These are phyloP conservation scores for Ceratocystis harringtonii DNA, from an alignment of 2,329 filamentous ascomycete genomes.

Conservation along the genomic window DNA sequence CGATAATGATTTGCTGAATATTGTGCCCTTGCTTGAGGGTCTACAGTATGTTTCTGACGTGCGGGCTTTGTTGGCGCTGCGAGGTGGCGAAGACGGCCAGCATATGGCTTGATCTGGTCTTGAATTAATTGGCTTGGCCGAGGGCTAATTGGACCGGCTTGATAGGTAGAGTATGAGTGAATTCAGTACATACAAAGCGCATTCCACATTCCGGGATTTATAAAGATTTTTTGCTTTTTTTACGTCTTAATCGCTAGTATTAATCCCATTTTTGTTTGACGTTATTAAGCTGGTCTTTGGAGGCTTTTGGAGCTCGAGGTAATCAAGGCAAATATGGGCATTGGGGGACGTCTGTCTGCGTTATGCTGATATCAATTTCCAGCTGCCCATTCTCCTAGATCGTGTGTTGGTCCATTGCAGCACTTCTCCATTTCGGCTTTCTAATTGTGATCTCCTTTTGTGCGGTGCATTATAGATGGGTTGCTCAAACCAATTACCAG, in stretches of 20 bases:
- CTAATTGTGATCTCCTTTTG: no score
- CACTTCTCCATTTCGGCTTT: no score
- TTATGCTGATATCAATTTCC: no score
- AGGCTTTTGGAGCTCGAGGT: not conserved
- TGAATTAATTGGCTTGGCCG: not conserved
- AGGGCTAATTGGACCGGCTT: not conserved
- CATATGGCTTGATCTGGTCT: conserved; percentile 30
- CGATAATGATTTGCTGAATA: conserved; percentile 83
- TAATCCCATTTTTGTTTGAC: not conserved
- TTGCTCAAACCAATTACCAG: no score
- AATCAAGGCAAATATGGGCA: not conserved
- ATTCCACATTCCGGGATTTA: not conserved
- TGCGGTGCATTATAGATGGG: no score
- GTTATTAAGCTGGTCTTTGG: not conserved
- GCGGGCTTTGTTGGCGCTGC: conserved; percentile 70
- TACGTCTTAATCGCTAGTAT: not conserved
- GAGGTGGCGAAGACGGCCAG: conserved; percentile 67
- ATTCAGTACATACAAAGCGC: not conserved
- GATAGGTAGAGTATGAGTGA: not conserved
- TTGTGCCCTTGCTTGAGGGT: conserved; percentile 83
- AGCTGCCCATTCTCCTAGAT: no score
- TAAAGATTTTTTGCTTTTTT: not conserved
- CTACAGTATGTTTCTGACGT: conserved; percentile 96
- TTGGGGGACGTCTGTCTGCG: no score
- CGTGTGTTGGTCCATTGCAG: no score